phyloP scores from a whole-genome alignment of 2,329 filamentous ascomycete species.

The Scopulariopsis brevicaulis region DNA sequence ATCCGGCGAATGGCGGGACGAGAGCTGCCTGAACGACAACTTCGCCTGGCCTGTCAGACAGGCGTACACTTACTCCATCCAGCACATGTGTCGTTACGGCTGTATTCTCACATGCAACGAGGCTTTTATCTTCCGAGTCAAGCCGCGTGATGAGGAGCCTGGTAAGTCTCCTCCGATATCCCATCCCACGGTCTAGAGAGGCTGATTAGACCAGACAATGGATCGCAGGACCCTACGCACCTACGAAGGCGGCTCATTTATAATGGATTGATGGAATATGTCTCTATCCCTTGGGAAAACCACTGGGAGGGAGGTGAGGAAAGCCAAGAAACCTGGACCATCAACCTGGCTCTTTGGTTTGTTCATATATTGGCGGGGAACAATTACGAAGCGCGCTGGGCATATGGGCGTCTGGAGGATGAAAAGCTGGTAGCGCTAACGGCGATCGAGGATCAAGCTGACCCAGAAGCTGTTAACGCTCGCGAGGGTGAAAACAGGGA shows the following conservation, averaged over 20 bases:
- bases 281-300: conserved; percentile 9
- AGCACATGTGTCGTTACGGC: conserved; percentile 9
- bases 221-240: not conserved
- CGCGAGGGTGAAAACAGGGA: not conserved
- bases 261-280: conserved; percentile 9
- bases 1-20: conserved; percentile 2
- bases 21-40: not conserved
- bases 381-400: conserved; percentile 7
- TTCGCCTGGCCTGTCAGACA: conserved; percentile 8
- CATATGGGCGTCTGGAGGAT: conserved; percentile 2
- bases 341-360: conserved; percentile 10
- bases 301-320: not conserved
- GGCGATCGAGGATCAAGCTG: not conserved
- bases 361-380: conserved; percentile 9
- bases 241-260: conserved; percentile 4
- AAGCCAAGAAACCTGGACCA: conserved; percentile 3
- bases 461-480: not conserved
- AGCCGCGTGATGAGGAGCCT: not conserved
- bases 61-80: conserved; percentile 9
- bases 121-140: conserved; percentile 8
- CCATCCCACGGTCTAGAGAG: not conserved
- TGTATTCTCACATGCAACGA: conserved; percentile 9
- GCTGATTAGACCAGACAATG: not conserved
- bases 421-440: not conserved
- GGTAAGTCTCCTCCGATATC: not conserved